Evolutionary conservation across 2,329 filamentous ascomycete species (phyloP), one percentile per base, ranked within the genome.

Genomic region (Phialocephala sp.): DNA sequence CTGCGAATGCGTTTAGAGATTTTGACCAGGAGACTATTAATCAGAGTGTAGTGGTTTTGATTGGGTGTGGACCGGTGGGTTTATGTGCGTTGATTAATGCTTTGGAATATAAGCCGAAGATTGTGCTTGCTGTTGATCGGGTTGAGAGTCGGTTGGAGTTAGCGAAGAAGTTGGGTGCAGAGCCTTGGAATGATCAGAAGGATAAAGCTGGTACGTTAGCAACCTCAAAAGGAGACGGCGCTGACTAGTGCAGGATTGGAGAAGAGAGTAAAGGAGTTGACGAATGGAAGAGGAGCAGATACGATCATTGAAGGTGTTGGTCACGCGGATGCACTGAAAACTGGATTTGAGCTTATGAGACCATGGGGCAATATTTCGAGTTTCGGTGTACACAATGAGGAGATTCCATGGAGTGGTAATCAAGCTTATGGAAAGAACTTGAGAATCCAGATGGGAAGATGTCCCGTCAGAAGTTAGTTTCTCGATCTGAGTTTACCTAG

Each of bases 51-150:
- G 88, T 93, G 0, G 91, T 96, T 1, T 81, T 97, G 22, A 86
- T 97, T 66, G 94, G 94, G 5, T 97, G 93, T 74, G 94, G 94
- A 0, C 90, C 90, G 0, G 90, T 97, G 3, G 94, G 93, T 1
- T 84, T 97, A 14, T 97, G 94, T 76, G 92, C 93, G 18, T 81
- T 96, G 64, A 84, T 94, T 67, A 90, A 92, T 66, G 90, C 91
- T 6, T 81, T 90, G n/a, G 88, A 92, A 73, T 89, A 88, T 77
- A 86, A 87, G 70, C 92, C 93, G 0, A 91, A 89, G 76, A 84
- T 91, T 73, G 78, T 96, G 1, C 88, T 96, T 67, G 92, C 92
- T 6, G 86, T 96, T 58, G 93, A 97, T 78, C 89, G 89, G 9
- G 87, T 97, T 8, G 87, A 90, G 2, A 89, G 87, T 66, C 85